Conservation (phyloP, 768 basidiomycete species). For the Agrocybe pediades region DNA sequence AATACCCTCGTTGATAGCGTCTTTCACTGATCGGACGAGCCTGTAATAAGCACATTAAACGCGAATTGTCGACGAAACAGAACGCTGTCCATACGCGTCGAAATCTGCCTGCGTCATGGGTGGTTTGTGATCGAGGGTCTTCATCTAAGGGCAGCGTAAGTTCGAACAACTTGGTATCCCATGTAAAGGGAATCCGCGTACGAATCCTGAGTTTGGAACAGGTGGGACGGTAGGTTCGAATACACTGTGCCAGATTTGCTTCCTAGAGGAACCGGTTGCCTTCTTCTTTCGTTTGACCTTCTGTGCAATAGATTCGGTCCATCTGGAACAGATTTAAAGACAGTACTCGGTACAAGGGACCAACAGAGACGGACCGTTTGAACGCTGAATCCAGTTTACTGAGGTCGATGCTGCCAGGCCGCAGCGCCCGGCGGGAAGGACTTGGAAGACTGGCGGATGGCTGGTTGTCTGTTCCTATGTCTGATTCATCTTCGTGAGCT, state of each 20-base stretch:
- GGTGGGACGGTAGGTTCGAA: conserved; percentile 63
- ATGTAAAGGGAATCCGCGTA: conserved; percentile 25
- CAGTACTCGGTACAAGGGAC: neutral
- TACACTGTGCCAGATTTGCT: conserved; percentile 78
- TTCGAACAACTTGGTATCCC: neutral
- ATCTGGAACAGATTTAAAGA: conserved; percentile 41
- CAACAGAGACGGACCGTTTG: conserved; percentile 55
- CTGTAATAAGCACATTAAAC: conserved; percentile 33
- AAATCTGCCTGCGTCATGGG: conserved; percentile 78
- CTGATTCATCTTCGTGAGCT: conserved; percentile 40
- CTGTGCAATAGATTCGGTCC: conserved; percentile 87
- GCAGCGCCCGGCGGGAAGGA: conserved; percentile 30
- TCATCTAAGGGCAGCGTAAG: conserved; percentile 42
- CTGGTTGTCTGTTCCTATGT: conserved; percentile 33
- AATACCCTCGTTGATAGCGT: conserved; percentile 72
- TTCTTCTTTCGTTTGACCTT: conserved; percentile 83
- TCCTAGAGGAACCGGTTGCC: conserved; percentile 59
- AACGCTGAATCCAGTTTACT: conserved; percentile 81
- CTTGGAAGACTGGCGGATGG: conserved; percentile 24
- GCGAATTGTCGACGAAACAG: conserved; percentile 1
- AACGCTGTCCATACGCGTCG: conserved; percentile 53
- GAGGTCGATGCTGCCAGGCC: conserved; percentile 75
- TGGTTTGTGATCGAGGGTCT: conserved; percentile 79
- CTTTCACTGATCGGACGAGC: conserved; percentile 62
- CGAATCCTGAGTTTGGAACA: conserved; percentile 35